These are phyloP conservation scores for Verticillium tricorpus DNA, from an alignment of 2,329 filamentous ascomycete species.

Conservation along the genomic window DNA sequence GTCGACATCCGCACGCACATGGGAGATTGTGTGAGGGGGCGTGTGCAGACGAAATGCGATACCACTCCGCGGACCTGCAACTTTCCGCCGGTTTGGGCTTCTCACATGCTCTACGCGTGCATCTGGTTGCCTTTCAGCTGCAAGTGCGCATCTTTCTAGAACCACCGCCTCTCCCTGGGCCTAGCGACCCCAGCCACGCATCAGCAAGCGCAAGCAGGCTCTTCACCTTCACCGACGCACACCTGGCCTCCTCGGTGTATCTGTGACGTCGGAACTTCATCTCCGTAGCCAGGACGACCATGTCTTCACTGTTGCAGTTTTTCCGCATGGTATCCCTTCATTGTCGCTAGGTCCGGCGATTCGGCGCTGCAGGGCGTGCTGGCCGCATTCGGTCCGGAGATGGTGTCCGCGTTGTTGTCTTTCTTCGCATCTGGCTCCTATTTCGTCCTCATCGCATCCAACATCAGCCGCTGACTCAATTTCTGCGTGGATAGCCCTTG, in stretches of 20 bases:
- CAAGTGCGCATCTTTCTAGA: not conserved
- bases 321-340: not conserved
- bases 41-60: not conserved
- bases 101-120: not conserved
- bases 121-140: not conserved
- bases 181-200: not conserved
- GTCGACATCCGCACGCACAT: constrained; percentile 1
- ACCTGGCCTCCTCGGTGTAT: not conserved
- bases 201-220: no score
- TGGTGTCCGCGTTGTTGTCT: not conserved
- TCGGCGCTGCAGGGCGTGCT: not conserved
- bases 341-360: not conserved
- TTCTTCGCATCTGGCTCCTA: not conserved
- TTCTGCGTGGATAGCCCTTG: constrained; percentile 49
- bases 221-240: not conserved
- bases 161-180: not conserved
- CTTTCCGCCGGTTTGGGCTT: not conserved
- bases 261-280: not conserved
- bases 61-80: not conserved
- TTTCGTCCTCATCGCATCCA: not conserved
- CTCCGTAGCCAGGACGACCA: not conserved
- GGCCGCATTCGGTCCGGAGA: not conserved
- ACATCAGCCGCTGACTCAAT: not conserved
- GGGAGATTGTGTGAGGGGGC: constrained; percentile 7
- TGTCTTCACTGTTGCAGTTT: not conserved